Evolutionary conservation across 2,329 filamentous ascomycete genomes (phyloP).

Genomic region (Talaromyces atroroseus): DNA sequence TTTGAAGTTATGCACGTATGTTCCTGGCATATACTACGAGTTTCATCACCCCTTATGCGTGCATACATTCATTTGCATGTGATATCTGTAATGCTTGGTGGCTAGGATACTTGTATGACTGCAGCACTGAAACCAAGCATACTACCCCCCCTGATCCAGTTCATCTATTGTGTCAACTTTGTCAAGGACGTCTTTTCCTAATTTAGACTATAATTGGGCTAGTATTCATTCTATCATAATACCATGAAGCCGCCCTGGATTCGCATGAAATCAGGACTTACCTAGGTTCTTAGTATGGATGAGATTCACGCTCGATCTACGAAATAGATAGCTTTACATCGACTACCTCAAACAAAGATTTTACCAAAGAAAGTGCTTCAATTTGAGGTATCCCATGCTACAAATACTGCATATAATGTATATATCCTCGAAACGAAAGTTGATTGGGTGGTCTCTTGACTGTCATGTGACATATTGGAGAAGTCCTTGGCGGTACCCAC

Average conservation of each 20-base stretch:
- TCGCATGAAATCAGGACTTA: too few relatives aligned
- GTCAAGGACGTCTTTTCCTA: not conserved
- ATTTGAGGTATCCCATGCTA: not conserved
- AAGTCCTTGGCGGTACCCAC: constrained; percentile 3
- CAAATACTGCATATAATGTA: too few relatives aligned
- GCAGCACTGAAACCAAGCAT: not conserved
- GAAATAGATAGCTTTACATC: too few relatives aligned
- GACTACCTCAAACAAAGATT: too few relatives aligned
- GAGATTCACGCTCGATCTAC: too few relatives aligned
- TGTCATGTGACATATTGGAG: not conserved
- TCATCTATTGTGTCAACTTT: not conserved
- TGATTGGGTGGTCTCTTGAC: not conserved
- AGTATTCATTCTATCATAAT: too few relatives aligned
- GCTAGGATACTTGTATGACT: not conserved
- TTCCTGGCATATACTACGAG: not conserved
- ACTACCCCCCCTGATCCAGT: not conserved
- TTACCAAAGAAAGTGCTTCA: too few relatives aligned
- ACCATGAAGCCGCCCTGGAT: too few relatives aligned
- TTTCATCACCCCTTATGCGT: not conserved
- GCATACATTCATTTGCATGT: not conserved
- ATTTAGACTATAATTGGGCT: not conserved
- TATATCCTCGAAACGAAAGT: not conserved
- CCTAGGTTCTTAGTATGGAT: too few relatives aligned
- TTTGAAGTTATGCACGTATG: not conserved
- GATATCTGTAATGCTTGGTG: not conserved